Evolutionary conservation across 2,329 filamentous ascomycete species (phyloP), one percentile per base, ranked within the genome.

Genomic region (Aureobasidium sp.): DNA sequence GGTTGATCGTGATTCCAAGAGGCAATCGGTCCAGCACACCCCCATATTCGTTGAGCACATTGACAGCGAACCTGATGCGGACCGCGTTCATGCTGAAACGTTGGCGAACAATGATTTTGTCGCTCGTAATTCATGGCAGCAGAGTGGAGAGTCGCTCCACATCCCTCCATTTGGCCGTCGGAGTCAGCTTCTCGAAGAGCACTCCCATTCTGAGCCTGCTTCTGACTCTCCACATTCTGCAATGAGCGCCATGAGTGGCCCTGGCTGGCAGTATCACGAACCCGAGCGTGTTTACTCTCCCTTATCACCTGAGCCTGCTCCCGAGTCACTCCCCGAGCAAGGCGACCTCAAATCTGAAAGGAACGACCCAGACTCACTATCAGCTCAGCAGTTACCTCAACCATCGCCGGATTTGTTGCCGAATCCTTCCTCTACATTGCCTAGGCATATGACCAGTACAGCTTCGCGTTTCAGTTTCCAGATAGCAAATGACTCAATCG

Each of bases 381-480:
- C n/a, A 27, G 1, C 21, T 39, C 37, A 47, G 16, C 37, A 51
- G 11, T 14, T 42, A 5, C 37, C 34, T 44, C 61, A 42, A 36
- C 36, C 29, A 5, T 47, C 42, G 13, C 30, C 41, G 9, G 21
- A 48, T 29, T 32, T 59, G 13, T 13, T 45, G 4, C 51, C 45
- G 36, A 39, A 55, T 21, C 39, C 53, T 16, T 30, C 25, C 10
- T 53, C 57, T 11, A 55, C 49, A 16, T 29, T 75, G 11, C 77
- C 77, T 5, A 72, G 75, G 49, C 77, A 79, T 65, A 70, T 78
- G 49, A 74, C 73, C 3, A 91, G 88, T 70, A 89, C 86, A 11
- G 89, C 89, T 0, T 91, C 88, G 0, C 80, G 89, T 14, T 92
- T 93, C 70, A 92, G 89, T 68, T 93, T 93, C 68, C 89, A 92